Base-by-base conservation (phyloP, 441 rosid genomes). In the Eruca vesicaria region DNA sequence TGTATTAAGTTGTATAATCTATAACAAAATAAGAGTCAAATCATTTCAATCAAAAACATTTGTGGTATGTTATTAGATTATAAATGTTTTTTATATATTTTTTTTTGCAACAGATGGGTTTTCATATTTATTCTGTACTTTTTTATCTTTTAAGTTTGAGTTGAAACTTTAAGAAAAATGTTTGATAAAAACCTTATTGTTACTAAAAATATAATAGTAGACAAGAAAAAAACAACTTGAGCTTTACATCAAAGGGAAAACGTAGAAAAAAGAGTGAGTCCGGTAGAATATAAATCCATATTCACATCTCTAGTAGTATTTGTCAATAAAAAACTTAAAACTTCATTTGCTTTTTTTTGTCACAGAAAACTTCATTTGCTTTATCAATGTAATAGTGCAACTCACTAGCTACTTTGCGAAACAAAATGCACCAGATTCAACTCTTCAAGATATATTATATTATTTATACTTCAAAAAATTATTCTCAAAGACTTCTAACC, bases 371-470 rank as follows among this genome's bases (percentile, higher is more conserved):
- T 43, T 20, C 23, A 21, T 33, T 33, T 33, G 36, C 36, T 33
- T n/a, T n/a, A n/a, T 32, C 35, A 32, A 7, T 32, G 35, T 26
- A 26, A 26, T 33, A 7, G 36, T 33, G 7, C 35, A 53, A 36
- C 69, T 53, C 64, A 52, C 36, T 16, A 59, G 8, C 23, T 75
- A 61, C 14, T 52, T 75, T 18, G 41, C 31, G n/a, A 41, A 60
- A 67, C 11, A 21, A 18, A 23, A 61, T 52, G 65, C 69, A 53
- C 52, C 28, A 53, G 28, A 58, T 61, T 68, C n/a, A n/a, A n/a
- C n/a, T n/a, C n/a, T n/a, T n/a, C 48, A 45, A 67, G 41, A 50
- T 31, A 11, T 23, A 55, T 1, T 23, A 21, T 10, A 15, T 3
- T 10, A 12, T 41, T 18, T 9, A 45, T 28, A 12, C 31, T 66